Conservation (phyloP, 2,329 filamentous ascomycete species). For the Pseudogymnoascus sp. region DNA sequence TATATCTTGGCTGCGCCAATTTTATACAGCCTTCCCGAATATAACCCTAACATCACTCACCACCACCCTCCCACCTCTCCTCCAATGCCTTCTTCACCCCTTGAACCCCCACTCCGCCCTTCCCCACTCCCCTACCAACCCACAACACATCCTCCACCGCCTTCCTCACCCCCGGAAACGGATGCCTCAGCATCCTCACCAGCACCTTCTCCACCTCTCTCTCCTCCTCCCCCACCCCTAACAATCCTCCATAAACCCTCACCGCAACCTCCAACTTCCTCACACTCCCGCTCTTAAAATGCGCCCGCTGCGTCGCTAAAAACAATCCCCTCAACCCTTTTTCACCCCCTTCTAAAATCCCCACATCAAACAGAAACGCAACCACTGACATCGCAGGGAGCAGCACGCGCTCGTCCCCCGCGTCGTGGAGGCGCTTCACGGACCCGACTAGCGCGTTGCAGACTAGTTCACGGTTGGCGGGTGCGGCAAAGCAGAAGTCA, state of each 20-base stretch:
- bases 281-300: constrained; percentile 76
- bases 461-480: constrained; percentile 32
- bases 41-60: neutral
- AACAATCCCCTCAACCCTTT: constrained; percentile 19
- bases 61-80: constrained; percentile 1
- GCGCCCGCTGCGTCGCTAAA: constrained; percentile 53
- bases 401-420: constrained; percentile 57
- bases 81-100: constrained; percentile 36
- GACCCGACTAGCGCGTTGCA: constrained; percentile 47
- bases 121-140: constrained; percentile 35
- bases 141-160: constrained; percentile 53
- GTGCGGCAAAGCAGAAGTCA: constrained; percentile 36
- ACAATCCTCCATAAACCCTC: constrained; percentile 68
- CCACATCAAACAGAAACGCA: constrained; percentile 66
- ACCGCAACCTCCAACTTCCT: constrained; percentile 74
- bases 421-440: constrained; percentile 37
- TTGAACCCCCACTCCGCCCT: constrained; percentile 49
- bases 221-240: constrained; percentile 28
- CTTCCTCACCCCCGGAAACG: constrained; percentile 66
- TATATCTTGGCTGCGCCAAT: neutral
- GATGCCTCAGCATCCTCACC: constrained; percentile 66
- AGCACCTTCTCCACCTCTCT: constrained; percentile 56
- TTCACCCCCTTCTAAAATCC: constrained; percentile 35
- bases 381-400: constrained; percentile 70
- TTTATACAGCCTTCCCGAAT: neutral